Conservation (phyloP, 2,329 filamentous ascomycete species). For the Penicillium sp. region DNA sequence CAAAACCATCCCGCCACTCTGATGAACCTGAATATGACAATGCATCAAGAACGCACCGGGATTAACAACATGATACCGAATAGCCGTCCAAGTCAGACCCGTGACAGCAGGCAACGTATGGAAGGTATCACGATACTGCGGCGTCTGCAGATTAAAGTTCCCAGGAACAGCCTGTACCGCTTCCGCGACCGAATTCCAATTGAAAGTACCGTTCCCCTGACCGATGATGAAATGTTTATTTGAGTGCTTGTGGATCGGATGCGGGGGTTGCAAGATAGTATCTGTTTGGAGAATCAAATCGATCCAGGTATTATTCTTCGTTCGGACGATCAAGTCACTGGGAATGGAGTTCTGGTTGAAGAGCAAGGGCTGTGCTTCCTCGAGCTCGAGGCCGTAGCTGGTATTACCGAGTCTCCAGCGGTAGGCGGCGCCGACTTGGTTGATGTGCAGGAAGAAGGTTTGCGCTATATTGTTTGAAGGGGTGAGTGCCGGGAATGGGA, state of each 20-base stretch:
- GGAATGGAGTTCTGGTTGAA: slow-evolving; percentile 32
- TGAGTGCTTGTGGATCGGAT: slow-evolving; percentile 66
- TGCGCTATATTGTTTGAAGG: slow-evolving; percentile 47
- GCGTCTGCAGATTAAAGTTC: slow-evolving; percentile 59
- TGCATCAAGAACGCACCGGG: slow-evolving; percentile 54
- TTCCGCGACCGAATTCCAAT: slow-evolving; percentile 55
- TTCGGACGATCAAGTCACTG: slow-evolving; percentile 48
- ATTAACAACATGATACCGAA: slow-evolving; percentile 51
- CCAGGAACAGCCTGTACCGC: slow-evolving; percentile 51
- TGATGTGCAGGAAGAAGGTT: slow-evolving; percentile 32
- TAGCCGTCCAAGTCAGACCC: slow-evolving; percentile 43
- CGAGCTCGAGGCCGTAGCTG: slow-evolving; percentile 26
- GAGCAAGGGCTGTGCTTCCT: slow-evolving; percentile 26
- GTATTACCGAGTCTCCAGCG: slow-evolving; percentile 29
- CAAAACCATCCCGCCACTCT: slow-evolving; percentile 52
- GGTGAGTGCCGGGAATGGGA: slow-evolving; percentile 51
- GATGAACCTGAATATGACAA: slow-evolving; percentile 54
- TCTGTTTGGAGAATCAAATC: slow-evolving; percentile 54
- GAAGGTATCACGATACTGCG: slow-evolving; percentile 55
- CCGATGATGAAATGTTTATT: slow-evolving; percentile 62
- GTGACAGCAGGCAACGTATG: slow-evolving; percentile 37
- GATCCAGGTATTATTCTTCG: slow-evolving; percentile 53
- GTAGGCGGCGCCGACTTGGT: slow-evolving; percentile 23
- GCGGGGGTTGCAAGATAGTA: slow-evolving; percentile 51
- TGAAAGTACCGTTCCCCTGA: slow-evolving; percentile 52